Base-by-base conservation (phyloP, 2,329 filamentous ascomycete genomes). In the Aspergillus transmontanensis region DNA sequence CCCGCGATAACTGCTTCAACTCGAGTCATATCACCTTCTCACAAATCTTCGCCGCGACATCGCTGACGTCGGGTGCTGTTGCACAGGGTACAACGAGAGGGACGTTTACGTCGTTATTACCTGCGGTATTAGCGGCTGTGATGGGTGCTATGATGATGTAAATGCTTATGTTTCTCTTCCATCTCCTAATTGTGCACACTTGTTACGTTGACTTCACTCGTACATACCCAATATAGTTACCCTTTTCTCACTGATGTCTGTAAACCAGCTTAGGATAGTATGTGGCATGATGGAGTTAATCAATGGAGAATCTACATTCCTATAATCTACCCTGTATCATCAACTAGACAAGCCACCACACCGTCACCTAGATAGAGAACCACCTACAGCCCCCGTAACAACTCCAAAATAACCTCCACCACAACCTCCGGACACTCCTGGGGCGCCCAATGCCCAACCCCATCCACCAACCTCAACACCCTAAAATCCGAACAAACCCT, bases 1-100 rank as follows among this genome's bases (percentile, higher is more conserved):
- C 91, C 75, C 82, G 84, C 63, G 85, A 87, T 16, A 97, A 97
- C 80, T 98, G 94, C 84, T 93, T 90, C 84, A 98, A 98, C 82
- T 92, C 89, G 64, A 88, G 86, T 53, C 83, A 92, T 61, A 88
- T 97, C 70, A 86, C 86, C 66, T 94, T 95, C 82, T 85, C 91
- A 60, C 84, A 89, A 67, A 83, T 97, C 68, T 97, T 93, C 82
- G 75, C 75, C 3, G 73, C 76, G 2, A 59, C 62, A 9, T 70
- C 72, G 1, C 66, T 74, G 41, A 68, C 70, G 16, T 73, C 73
- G 3, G 71, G 66, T 9, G 70, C 70, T 3, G 64, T 66, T 0
- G 62, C 64, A 57, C 34, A 71, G 14, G 63, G 67, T 34, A 63
- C 64, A 10, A 65, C 68, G 23, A 63, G 62, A 30, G 30, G 48